Conservation (phyloP, 805 yeast genomes). For the Monosporozyma aquatica region DNA sequence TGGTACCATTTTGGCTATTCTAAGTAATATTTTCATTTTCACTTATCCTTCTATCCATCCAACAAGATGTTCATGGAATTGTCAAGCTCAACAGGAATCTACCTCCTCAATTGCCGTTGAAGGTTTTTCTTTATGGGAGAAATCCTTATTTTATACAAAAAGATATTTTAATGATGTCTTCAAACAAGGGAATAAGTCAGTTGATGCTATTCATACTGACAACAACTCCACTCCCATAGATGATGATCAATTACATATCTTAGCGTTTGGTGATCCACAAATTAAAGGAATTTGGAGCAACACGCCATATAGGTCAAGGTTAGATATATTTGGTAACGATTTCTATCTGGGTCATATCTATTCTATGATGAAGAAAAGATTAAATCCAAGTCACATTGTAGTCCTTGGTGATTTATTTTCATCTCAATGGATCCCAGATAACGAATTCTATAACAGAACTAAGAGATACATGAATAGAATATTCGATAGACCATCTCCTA, state of each 20-base stretch:
- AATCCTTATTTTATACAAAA: constrained; percentile 20
- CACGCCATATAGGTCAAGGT: constrained; percentile 59
- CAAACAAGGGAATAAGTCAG: constrained; percentile 11
- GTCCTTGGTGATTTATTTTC: constrained; percentile 91
- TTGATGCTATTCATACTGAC: no score
- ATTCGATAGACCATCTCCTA: constrained; percentile 55
- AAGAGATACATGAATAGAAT: constrained; percentile 62
- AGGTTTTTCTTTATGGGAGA: constrained; percentile 9
- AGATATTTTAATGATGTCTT: constrained; percentile 26
- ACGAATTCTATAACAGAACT: constrained; percentile 76
- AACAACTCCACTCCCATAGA: background rate
- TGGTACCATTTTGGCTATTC: constrained; percentile 31
- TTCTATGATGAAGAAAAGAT: constrained; percentile 48
- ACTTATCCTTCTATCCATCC: constrained; percentile 62
- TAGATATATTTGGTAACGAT: constrained; percentile 89
- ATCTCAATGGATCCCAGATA: constrained; percentile 88
- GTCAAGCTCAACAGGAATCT: no score
- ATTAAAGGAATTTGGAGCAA: constrained; percentile 78
- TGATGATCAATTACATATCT: constrained; percentile 45
- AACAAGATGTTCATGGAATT: constrained; percentile 52
- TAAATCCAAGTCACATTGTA: constrained; percentile 71
- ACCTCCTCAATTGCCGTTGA: background rate
- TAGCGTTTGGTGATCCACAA: constrained; percentile 95
- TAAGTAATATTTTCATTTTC: constrained; percentile 56
- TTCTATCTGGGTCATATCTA: constrained; percentile 80